Evolutionary conservation across 208 protist species (phyloP).

Genomic region (Porcisia deanei): DNA sequence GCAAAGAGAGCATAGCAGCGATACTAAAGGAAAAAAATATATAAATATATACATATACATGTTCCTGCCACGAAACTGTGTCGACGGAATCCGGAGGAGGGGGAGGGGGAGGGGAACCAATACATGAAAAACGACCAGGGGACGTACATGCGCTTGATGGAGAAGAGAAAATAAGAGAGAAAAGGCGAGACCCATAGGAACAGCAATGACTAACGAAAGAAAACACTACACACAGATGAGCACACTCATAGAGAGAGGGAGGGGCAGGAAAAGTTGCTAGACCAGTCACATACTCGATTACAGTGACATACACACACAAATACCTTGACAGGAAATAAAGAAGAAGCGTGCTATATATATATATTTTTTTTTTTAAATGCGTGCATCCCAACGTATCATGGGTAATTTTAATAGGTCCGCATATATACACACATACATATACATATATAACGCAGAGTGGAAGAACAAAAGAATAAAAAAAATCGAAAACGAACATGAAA

Average conservation of each 20-base stretch:
- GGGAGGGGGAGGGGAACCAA: background rate
- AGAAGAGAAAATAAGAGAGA: background rate
- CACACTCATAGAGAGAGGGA: background rate
- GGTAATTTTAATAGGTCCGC: background rate
- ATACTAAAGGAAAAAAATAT: background rate
- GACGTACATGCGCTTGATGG: slow-evolving; percentile 1
- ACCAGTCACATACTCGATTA: background rate
- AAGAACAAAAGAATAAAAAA: background rate
- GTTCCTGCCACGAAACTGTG: background rate
- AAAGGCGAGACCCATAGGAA: slow-evolving; percentile 2
- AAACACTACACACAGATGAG: background rate
- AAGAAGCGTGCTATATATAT: too few species aligned
- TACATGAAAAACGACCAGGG: background rate
- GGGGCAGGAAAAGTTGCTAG: slow-evolving; percentile 13
- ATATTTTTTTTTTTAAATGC: background rate
- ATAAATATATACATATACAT: background rate
- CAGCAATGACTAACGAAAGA: background rate
- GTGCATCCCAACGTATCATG: background rate
- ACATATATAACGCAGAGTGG: background rate
- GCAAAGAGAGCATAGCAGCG: too few species aligned
- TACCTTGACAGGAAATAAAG: background rate
- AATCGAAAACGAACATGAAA: background rate
- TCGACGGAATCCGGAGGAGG: background rate
- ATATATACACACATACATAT: background rate
- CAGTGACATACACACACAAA: background rate